Evolutionary conservation across 2,329 filamentous ascomycete genomes (phyloP), one percentile per base, ranked within the genome.

Genomic region (Ramularia endophylla): DNA sequence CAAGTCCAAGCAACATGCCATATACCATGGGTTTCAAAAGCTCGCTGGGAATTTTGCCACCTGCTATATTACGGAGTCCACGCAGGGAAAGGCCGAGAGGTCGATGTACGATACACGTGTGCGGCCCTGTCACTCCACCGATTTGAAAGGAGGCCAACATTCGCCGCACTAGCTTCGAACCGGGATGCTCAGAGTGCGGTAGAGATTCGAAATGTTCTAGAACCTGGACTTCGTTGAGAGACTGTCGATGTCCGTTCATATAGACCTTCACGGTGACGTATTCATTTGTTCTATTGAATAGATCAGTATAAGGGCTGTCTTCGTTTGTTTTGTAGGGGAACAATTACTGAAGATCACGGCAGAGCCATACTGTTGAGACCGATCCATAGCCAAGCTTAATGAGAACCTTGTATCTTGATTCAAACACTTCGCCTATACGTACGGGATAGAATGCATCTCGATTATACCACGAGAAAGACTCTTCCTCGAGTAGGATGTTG

Each of bases 181-280:
- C n/a, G n/a, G n/a, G n/a, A n/a, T n/a, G n/a, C n/a, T n/a, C n/a
- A n/a, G n/a, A n/a, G n/a, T n/a, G n/a, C n/a, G n/a, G n/a, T n/a
- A n/a, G n/a, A n/a, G n/a, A n/a, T n/a, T n/a, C n/a, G n/a, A n/a
- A n/a, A n/a, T n/a, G n/a, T n/a, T n/a, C n/a, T n/a, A n/a, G n/a
- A n/a, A n/a, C n/a, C n/a, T n/a, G n/a, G n/a, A n/a, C n/a, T n/a
- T n/a, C n/a, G n/a, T n/a, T n/a, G n/a, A n/a, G n/a, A n/a, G n/a
- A n/a, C n/a, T n/a, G n/a, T n/a, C n/a, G n/a, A n/a, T n/a, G 30
- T 16, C 30, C n/a, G 8, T 15, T 33, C 30, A 33, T 33, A 18
- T 33, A 38, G 20, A 38, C 22, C 20, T 38, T 38, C 20, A 38
- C 22, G 9, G 36, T 38, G 5, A 38, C 36, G 15, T 38, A 38